A percentile compares a stretch with the other conserved stretches of the same genome.
These are phyloP conservation scores for Saraca asoca DNA, from an alignment of 331 rosid species.

Conservation along the genomic window DNA sequence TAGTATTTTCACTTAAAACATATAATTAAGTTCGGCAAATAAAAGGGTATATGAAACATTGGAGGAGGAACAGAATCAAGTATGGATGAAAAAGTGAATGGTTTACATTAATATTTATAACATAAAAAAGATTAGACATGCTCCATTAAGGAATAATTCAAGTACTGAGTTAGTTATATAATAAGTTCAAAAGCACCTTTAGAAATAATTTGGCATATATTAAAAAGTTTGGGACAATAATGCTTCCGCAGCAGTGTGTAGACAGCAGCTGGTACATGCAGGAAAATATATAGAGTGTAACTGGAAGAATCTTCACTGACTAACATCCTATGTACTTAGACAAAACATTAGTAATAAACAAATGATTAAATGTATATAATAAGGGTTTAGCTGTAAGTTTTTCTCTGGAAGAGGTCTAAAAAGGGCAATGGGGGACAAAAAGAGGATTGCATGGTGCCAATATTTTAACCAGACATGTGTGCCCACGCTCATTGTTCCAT, in stretches of 20 bases:
- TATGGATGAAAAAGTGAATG: background rate
- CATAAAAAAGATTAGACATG: constrained; percentile 1
- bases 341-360: constrained; percentile 34
- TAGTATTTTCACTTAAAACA: background rate
- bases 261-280: constrained; percentile 12
- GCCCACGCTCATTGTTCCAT: constrained; percentile 69
- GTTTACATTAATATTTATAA: background rate
- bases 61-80: background rate
- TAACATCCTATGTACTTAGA: constrained; percentile 40
- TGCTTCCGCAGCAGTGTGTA: constrained; percentile 23
- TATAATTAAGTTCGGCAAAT: no score
- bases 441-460: constrained; percentile 58
- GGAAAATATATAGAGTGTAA: constrained; percentile 30
- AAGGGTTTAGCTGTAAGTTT: constrained; percentile 45
- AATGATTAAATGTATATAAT: constrained; percentile 41
- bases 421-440: constrained; percentile 60
- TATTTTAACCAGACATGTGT: constrained; percentile 57
- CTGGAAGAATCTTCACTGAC: constrained; percentile 34
- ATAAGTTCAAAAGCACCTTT: background rate
- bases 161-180: background rate
- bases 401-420: constrained; percentile 31
- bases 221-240: background rate
- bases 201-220: background rate
- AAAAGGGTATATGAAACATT: no score
- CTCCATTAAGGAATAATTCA: background rate